Evolutionary conservation across 805 yeast species (phyloP), one percentile per base, ranked within the genome.

Genomic region (Priceomyces carsonii): DNA sequence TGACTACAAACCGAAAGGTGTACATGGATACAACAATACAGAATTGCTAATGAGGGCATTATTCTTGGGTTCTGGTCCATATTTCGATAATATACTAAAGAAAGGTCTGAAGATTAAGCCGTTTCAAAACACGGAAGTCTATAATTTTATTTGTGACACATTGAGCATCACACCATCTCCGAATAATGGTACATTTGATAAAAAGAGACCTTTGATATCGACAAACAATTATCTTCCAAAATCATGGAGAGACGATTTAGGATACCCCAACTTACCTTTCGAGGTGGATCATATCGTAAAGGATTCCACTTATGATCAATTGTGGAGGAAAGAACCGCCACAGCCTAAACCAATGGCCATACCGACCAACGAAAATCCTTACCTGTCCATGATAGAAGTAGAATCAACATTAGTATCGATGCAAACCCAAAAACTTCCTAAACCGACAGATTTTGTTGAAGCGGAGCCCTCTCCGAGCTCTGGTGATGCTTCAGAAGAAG

Each of bases 31-130:
- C 56, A 79, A 83, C 51, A 85, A 83, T 50, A 72, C 82, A 0
- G 87, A 82, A 42, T 73, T 82, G 5, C 63, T 88, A 38, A 89
- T 89, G 96, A 65, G 95, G 33, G 89, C 95, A 0, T 48, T 86
- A 7, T 90, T 91, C 55, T 48, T 87, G 26, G 95, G 83, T 0
- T 57, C 71, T 1, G 98, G 98, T 0, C 96, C 96, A 0, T 85
- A 73, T 50, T 89, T 90, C 57, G 51, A 61, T 25, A 39, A 48
- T 16, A 60, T 54, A 25, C 58, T 68, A 13, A n/a, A 21, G 4
- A 36, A 49, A 13, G 33, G 35, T 10, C 43, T 47, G 35, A 65
- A 65, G 45, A 63, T 77, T 15, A 56, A 63, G 42, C 95, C 96
- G 3, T 84, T 90, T 49, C 61, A 70, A 8, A 91, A 88, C 55